Evolutionary conservation across 176 grass and related monocot genomes (phyloP).

Genomic region (maize (Zea mays)): Zm-B73-REFERENCE-NAM-5.0 NC_050096.1:31835001-31835500

Average conservation of each 20-base stretch:
- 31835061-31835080: not conserved
- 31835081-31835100: not conserved
- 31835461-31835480: too few relatives aligned
- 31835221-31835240: not conserved
- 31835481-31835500: too few relatives aligned
- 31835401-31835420: too few relatives aligned
- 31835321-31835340: not conserved
- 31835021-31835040: constrained; percentile 26
- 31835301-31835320: not conserved
- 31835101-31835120: constrained; percentile 27
- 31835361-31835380: too few relatives aligned
- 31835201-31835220: not conserved
- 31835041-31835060: constrained; percentile 15
- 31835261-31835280: constrained; percentile 31
- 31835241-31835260: not conserved
- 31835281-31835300: not conserved
- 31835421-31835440: too few relatives aligned
- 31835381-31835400: too few relatives aligned
- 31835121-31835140: not conserved
- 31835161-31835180: constrained; percentile 17
- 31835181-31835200: not conserved
- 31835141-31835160: constrained; percentile 17
- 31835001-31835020: not conserved
- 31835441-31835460: too few relatives aligned
- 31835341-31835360: not conserved